Base-by-base conservation (phyloP, 1,284 basidiomycete genomes). In the Apiotrichum brassicae region DNA sequence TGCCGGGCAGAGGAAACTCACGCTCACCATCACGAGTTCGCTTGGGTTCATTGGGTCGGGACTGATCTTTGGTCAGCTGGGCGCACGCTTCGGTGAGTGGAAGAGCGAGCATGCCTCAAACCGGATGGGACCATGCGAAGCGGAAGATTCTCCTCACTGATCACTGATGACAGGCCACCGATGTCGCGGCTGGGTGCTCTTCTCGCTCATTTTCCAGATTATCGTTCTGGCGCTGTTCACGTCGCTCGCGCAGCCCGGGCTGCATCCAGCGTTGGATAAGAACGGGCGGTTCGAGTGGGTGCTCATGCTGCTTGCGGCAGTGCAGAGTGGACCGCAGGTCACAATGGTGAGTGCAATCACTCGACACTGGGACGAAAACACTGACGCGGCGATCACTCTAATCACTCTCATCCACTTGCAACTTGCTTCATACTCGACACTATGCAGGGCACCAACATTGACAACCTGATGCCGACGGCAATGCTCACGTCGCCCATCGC, bases 401-500 rank as follows among this genome's bases (percentile, higher is more conserved):
- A n/a, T n/a, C n/a, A n/a, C n/a, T n/a, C n/a, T n/a, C n/a, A n/a
- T n/a, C n/a, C n/a, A n/a, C n/a, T n/a, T n/a, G n/a, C n/a, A n/a
- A n/a, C n/a, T n/a, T n/a, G n/a, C n/a, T n/a, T n/a, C n/a, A n/a
- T n/a, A n/a, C n/a, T n/a, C n/a, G n/a, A n/a, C n/a, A n/a, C n/a
- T 48, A 40, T 24, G n/a, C 52, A 62, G 61, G 56, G 51, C 32
- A 54, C 59, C 2, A 56, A 59, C 36, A 48, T 58, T 13, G 62
- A 61, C 22, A 45, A 49, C 7, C 49, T 51, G 40, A 53, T 62
- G 33, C 59, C 61, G 19, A 60, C 60, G 5, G 60, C 57, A n/a
- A 64, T 61, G 46, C 59, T 61, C 44, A 63, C 63, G 14, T 59
- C 59, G 3, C 54, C 56, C 6, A 61, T 63, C 36, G 61, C 58